Percentiles rank a stretch among this genome's conserved stretches.
phyloP scores from a whole-genome alignment of 108 stramenopile species.

The Pseudonitzschia multistriata region DNA sequence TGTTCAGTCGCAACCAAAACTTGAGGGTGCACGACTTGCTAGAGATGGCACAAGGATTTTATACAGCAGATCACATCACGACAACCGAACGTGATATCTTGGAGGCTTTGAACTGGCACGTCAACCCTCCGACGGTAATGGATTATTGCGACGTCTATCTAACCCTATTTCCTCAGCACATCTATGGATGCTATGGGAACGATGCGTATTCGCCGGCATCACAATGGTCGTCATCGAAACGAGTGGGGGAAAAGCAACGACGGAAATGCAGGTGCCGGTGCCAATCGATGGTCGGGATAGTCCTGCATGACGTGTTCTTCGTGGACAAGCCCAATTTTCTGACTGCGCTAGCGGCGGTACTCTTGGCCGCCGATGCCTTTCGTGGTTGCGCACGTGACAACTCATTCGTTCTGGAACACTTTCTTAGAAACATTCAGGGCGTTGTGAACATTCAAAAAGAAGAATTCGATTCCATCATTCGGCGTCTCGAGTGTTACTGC shows the following conservation, averaged over 20 bases:
- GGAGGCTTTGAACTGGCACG: constrained; percentile 47
- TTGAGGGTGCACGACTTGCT: constrained; percentile 19
- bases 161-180: constrained; percentile 9
- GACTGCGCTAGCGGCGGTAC: constrained; percentile 21
- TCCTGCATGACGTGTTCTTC: constrained; percentile 24
- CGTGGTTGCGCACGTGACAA: background rate
- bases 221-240: background rate
- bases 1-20: background rate
- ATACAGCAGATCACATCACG: constrained; percentile 46
- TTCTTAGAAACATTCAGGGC: constrained; percentile 19
- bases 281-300: constrained; percentile 4
- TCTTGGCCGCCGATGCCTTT: constrained; percentile 16
- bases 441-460: constrained; percentile 14
- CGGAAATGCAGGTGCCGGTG: constrained; percentile 7
- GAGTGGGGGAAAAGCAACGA: background rate
- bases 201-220: background rate
- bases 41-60: constrained; percentile 59
- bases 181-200: background rate
- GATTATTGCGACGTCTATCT: constrained; percentile 30
- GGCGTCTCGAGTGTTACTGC: constrained; percentile 15
- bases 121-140: constrained; percentile 51
- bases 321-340: constrained; percentile 10
- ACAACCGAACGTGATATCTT: constrained; percentile 57
- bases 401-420: background rate
- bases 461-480: constrained; percentile 26